Evolutionary conservation across 768 basidiomycete genomes (phyloP).

Genomic region (Naganishia vishniacii): DNA sequence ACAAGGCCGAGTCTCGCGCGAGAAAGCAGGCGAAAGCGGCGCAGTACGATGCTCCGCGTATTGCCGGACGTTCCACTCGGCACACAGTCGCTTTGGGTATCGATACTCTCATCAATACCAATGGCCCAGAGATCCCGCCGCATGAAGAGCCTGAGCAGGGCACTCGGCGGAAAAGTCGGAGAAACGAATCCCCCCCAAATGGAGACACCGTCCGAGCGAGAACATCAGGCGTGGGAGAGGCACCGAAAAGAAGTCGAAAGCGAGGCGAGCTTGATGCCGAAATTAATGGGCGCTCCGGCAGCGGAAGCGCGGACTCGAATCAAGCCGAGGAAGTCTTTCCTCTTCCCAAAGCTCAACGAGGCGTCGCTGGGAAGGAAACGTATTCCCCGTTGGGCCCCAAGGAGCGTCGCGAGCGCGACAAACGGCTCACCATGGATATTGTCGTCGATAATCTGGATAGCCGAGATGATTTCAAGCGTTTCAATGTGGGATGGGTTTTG

Average conservation of each 20-base stretch:
- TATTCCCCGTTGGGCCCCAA: slow-evolving; percentile 35
- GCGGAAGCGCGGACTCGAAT: background rate
- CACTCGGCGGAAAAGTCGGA: background rate
- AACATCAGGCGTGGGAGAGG: background rate
- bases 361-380: slow-evolving; percentile 38
- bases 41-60: slow-evolving; percentile 22
- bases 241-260: background rate
- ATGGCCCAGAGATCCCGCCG: background rate
- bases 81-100: slow-evolving; percentile 17
- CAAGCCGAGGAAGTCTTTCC: slow-evolving; percentile 7
- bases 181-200: background rate
- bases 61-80: slow-evolving; percentile 13
- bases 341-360: slow-evolving; percentile 26
- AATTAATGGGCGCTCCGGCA: background rate
- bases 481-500: slow-evolving; percentile 83
- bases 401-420: slow-evolving; percentile 36
- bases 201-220: background rate
- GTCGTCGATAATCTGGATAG: slow-evolving; percentile 68
- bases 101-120: background rate
- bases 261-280: background rate
- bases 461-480: slow-evolving; percentile 68
- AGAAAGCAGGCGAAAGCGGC: slow-evolving; percentile 30
- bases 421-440: slow-evolving; percentile 44
- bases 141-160: background rate
- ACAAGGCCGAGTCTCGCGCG: slow-evolving; percentile 28